These are phyloP conservation scores for Pythium inflatum DNA, from an alignment of 352 stramenopile genomes.

Conservation along the genomic window DNA sequence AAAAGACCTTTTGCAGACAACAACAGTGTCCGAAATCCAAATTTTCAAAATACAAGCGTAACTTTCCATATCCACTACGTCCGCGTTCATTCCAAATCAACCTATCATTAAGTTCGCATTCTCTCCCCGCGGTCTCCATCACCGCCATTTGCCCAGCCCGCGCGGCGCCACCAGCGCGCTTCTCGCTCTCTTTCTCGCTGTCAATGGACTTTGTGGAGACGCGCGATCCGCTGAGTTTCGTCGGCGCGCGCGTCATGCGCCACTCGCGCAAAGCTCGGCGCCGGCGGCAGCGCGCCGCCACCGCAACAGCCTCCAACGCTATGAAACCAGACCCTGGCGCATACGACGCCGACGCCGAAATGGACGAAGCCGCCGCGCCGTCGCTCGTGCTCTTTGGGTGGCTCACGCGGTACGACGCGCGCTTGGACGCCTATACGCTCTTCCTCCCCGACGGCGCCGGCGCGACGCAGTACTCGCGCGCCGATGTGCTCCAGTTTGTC, in stretches of 20 bases:
- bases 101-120: not conserved
- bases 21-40: too few relatives aligned
- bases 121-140: not conserved
- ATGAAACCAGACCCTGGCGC: conserved; percentile 26
- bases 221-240: conserved; percentile 65
- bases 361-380: not conserved
- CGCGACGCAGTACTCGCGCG: conserved; percentile 41
- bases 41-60: too few relatives aligned
- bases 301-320: not conserved
- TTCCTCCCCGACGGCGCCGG: conserved; percentile 49
- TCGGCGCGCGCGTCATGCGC: conserved; percentile 63
- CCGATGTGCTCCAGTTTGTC: conserved; percentile 70
- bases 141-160: not conserved
- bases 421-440: conserved; percentile 67
- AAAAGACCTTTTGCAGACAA: too few relatives aligned
- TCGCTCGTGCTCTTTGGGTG: conserved; percentile 50
- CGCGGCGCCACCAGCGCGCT: not conserved
- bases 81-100: not conserved
- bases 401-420: conserved; percentile 72
- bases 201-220: conserved; percentile 40
- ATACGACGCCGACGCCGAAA: not conserved
- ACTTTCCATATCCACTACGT: conserved; percentile 1
- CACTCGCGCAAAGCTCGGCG: conserved; percentile 13
- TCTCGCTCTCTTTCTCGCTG: not conserved
- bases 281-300: conserved; percentile 3